Conservation (phyloP, 2,329 filamentous ascomycete species). For the Rhinocladiella similis region DNA sequence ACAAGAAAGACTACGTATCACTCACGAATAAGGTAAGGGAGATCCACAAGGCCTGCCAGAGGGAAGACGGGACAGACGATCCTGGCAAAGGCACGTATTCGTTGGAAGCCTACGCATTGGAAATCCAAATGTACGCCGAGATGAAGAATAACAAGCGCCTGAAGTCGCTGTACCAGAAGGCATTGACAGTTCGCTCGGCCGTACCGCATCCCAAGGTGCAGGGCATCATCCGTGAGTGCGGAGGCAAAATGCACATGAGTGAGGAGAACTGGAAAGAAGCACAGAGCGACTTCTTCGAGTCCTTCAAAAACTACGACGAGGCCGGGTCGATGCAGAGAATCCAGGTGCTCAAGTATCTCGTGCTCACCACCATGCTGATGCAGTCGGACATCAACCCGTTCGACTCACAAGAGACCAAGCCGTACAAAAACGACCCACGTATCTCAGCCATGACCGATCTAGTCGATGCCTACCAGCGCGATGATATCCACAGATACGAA, state of each 20-base stretch:
- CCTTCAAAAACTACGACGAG: slow-evolving; percentile 98
- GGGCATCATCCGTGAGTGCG: slow-evolving; percentile 97
- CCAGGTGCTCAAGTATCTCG: slow-evolving; percentile 94
- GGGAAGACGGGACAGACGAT: slow-evolving; percentile 82
- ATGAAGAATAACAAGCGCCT: slow-evolving; percentile 97
- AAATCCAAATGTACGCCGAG: slow-evolving; percentile 98
- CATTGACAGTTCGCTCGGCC: slow-evolving; percentile 89
- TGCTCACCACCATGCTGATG: slow-evolving; percentile 97
- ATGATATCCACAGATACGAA: slow-evolving; percentile 91
- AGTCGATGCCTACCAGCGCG: slow-evolving; percentile 92
- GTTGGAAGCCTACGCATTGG: slow-evolving; percentile 90
- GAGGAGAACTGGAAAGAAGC: slow-evolving; percentile 99
- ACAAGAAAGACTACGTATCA: slow-evolving; percentile 81
- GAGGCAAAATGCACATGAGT: slow-evolving; percentile 99
- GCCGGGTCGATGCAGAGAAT: slow-evolving; percentile 94
- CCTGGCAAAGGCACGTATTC: slow-evolving; percentile 95
- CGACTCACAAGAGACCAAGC: slow-evolving; percentile 97
- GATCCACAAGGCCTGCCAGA: slow-evolving; percentile 84
- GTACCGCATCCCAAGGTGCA: slow-evolving; percentile 98
- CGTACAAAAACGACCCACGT: slow-evolving; percentile 91
- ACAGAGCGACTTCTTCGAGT: slow-evolving; percentile 97
- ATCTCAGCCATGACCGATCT: slow-evolving; percentile 97
- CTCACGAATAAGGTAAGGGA: slow-evolving; percentile 83
- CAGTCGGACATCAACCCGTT: slow-evolving; percentile 98
- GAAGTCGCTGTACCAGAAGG: slow-evolving; percentile 88